Evolutionary conservation across 306 rosid genomes (phyloP).

Genomic region (Luffa acutangula): DNA sequence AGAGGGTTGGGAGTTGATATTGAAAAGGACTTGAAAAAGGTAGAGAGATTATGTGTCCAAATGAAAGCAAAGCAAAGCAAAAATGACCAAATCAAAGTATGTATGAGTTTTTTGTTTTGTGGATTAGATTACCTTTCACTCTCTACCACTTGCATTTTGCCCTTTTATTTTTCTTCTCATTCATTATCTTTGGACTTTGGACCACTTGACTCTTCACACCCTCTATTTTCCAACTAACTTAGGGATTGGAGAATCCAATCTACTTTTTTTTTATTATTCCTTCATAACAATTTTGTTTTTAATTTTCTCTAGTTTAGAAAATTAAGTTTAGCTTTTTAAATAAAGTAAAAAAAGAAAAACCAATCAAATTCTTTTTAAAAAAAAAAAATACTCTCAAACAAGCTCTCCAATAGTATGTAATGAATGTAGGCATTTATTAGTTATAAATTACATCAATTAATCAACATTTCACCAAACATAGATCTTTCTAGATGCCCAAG

Average conservation of each 20-base stretch:
- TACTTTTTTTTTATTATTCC: neutral
- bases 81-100: neutral
- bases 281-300: too few relatives aligned
- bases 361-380: neutral
- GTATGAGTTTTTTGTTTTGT: neutral
- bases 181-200: neutral
- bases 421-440: neutral
- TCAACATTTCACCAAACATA: slow-evolving; percentile 5
- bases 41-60: neutral
- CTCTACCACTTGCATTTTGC: neutral
- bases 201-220: neutral
- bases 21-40: neutral
- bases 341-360: neutral
- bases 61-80: neutral
- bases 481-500: neutral
- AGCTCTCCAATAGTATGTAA: neutral
- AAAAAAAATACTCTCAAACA: neutral
- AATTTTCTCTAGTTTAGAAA: too few relatives aligned
- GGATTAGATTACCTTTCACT: neutral
- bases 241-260: neutral
- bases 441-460: neutral
- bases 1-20: neutral
- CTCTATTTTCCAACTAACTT: neutral
- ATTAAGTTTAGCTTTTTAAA: too few relatives aligned
- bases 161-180: neutral